Base-by-base conservation (phyloP, 2,329 filamentous ascomycete genomes). In the Neonectria faginata region DNA sequence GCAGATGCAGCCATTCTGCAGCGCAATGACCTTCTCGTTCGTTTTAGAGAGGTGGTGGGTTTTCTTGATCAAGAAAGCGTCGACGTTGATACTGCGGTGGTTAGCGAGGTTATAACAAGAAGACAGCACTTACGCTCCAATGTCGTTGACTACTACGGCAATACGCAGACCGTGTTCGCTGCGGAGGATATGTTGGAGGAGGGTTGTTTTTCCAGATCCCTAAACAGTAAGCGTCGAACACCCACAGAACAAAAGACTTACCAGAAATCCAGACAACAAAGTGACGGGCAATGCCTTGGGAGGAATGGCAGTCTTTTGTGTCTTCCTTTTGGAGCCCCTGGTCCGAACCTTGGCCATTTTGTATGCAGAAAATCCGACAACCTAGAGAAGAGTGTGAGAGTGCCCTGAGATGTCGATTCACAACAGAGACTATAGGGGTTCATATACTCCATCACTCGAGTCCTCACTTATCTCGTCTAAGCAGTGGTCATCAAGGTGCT, bases 1-100 rank as follows among this genome's bases (percentile, higher is more conserved):
- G 80, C 91, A 93, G 71, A 93, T 93, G 68, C 91, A 93, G 10
- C 91, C 89, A 66, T 92, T 92, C 71, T 92, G 89, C 59, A 92
- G 83, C 10, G 89, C 86, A 16, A 92, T 87, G 33, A 92, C 82
- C 67, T 91, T 89, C 67, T 91, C 88, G 42, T 89, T 80, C 0
- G 86, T 86, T 67, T 86, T 84, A 2, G 85, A 86, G 39, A 90
- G 77, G 25, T 83, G 83, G 70, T 88, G 84, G 2, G 79, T 83
- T 60, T 86, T 80, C 16, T 85, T 84, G 48, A 91, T 86, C 0
- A 90, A 78, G 5, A 87, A 83, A 0, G 88, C 89, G 62, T 92
- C 89, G 68, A 91, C 86, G 68, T 91, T 91, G 55, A 91, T 80
- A 0, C 86, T 87, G 14, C 2, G 6, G 0, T 12, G 14, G 27